Percentiles rank a stretch among this genome's conserved stretches.
Conservation (phyloP, 1,284 basidiomycete species). For the Xanthoconium separans region DNA sequence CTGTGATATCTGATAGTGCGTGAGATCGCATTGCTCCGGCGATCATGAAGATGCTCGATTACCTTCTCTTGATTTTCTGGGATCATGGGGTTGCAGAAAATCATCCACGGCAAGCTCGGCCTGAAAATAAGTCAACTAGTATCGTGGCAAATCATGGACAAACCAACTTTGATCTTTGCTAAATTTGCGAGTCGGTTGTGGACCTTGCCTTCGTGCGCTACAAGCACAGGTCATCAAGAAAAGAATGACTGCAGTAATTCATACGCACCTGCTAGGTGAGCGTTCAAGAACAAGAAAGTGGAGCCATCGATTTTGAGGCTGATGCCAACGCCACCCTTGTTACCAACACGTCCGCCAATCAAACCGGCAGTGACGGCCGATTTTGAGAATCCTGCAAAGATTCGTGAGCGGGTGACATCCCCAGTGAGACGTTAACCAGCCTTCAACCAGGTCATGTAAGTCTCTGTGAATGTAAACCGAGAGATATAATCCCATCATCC, state of each 20-base stretch:
- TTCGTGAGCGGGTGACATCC: conserved; percentile 1
- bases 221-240: conserved; percentile 4
- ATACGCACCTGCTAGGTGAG: conserved; percentile 75
- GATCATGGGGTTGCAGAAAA: conserved; percentile 63
- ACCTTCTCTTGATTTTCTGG: conserved; percentile 68
- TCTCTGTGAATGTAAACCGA: conserved; percentile 73
- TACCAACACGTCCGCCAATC: conserved; percentile 85
- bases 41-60: neutral
- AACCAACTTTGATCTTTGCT: conserved; percentile 68
- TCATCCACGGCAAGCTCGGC: conserved; percentile 63
- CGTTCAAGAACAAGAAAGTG: conserved; percentile 82
- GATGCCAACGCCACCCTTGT: conserved; percentile 85
- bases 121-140: conserved; percentile 35
- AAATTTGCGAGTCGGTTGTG: conserved; percentile 69
- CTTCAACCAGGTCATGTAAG: conserved; percentile 56
- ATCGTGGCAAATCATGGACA: neutral
- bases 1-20: conserved; percentile 62
- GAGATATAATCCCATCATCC: conserved; percentile 86
- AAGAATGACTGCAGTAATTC: neutral
- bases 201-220: conserved; percentile 75
- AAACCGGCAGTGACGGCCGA: conserved; percentile 80
- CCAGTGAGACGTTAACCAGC: conserved; percentile 32
- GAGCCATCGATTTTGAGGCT: conserved; percentile 73
- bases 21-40: neutral
- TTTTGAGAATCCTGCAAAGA: conserved; percentile 58